Evolutionary conservation across 1,284 basidiomycete genomes (phyloP), one percentile per base, ranked within the genome.

Genomic region (Clitocybe nebularis): DNA sequence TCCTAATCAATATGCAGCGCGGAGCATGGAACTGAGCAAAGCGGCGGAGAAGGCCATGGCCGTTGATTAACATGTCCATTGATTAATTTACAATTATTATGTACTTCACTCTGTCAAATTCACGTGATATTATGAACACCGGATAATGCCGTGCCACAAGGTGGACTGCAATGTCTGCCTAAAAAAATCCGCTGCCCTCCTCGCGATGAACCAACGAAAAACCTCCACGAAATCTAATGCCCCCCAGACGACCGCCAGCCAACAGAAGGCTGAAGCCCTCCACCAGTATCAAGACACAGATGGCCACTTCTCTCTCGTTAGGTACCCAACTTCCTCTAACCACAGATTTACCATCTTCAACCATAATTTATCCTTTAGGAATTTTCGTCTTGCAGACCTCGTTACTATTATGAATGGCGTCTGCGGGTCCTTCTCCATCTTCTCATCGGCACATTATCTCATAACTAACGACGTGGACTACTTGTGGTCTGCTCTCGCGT

Each of bases 371-470:
- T 41, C 35, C 23, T 52, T 24, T 57, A 96, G 95, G 55, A 99
- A 98, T 67, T 99, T 99, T 63, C 92, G 94, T 45, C 81, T 99
- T 24, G 95, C 95, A 54, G 95, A 99, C 69, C 79, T 96, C 34
- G 93, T 99, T 58, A 99, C 95, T n/a, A 92, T 99, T 52, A 95
- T 96, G 86, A 99, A 99, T 62, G 96, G 96, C 29, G 90, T 99
- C 62, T 99, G 96, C 67, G 96, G 96, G 45, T 91, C 91, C 10
- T 87, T 97, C 56, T 97, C 94, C 29, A 77, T 99, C 52, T 95
- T 95, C 63, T 93, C 89, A 25, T 94, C 91, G 5, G 92, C 88
- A 28, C 84, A 85, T 46, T 95, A 95, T 67, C 75, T 95, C 50
- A 58, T 90, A 41, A 88, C 88, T 20, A 81, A 85, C 51, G 91